These are phyloP conservation scores for Leishmania gerbilli DNA, from an alignment of 208 protist genomes.

Conservation along the genomic window DNA sequence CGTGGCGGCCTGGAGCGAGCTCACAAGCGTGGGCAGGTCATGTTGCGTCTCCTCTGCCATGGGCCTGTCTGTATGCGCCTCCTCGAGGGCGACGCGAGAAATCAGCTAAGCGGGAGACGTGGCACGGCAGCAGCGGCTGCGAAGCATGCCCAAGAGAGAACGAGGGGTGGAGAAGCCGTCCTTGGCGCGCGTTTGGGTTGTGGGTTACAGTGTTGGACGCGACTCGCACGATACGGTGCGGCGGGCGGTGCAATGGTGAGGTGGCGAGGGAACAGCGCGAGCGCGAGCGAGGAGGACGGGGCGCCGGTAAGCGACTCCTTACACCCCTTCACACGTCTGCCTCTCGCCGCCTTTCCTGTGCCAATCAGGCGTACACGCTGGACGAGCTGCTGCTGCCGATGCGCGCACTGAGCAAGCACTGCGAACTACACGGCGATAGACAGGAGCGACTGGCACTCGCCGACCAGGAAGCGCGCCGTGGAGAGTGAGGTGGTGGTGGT, in stretches of 20 bases:
- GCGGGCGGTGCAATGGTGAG: neutral
- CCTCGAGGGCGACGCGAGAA: neutral
- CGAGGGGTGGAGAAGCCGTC: neutral
- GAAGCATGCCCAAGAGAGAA: neutral
- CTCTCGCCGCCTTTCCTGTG: neutral
- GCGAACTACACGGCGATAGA: neutral
- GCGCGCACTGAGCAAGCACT: neutral
- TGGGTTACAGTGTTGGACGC: neutral
- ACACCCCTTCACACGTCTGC: neutral
- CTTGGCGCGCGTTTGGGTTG: neutral
- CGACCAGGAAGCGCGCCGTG: neutral
- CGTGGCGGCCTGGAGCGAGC: constrained; percentile 34
- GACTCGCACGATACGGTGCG: neutral
- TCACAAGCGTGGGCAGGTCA: constrained; percentile 34
- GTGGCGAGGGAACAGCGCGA: neutral
- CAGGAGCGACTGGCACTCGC: neutral
- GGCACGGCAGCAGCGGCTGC: neutral
- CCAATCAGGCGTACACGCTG: neutral
- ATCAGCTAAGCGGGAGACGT: neutral
- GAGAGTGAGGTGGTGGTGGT: neutral
- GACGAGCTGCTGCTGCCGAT: neutral
- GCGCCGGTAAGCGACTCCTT: neutral
- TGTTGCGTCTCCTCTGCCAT: constrained; percentile 8
- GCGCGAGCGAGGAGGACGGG: neutral
- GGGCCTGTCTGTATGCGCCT: neutral